phyloP scores from a whole-genome alignment of 176 grass and related monocot species.

The Themeda triandra region DNA sequence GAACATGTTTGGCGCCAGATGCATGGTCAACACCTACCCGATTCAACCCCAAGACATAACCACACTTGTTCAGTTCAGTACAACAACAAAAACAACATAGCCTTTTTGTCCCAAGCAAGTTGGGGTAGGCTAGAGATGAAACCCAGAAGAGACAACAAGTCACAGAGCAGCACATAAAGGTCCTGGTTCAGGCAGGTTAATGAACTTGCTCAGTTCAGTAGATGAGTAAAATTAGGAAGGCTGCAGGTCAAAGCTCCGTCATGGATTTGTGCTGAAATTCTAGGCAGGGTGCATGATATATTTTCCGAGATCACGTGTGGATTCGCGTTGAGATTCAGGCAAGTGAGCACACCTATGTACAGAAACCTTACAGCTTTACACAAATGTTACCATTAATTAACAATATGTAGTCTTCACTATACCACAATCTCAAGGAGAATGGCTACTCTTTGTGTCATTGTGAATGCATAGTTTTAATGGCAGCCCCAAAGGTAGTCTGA shows the following conservation, averaged over 20 bases:
- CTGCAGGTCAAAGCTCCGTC: background rate
- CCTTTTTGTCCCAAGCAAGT: no score
- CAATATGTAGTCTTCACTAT: background rate
- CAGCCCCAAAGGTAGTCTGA: background rate
- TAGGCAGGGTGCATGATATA: background rate
- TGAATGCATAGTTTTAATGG: background rate
- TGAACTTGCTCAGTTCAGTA: background rate
- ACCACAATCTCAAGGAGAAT: background rate
- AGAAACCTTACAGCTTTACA: background rate
- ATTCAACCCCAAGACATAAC: background rate
- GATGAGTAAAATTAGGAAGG: background rate
- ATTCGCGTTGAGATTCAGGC: background rate
- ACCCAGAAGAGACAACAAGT: no score
- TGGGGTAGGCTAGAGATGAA: no score
- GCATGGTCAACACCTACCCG: background rate
- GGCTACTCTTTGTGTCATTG: background rate
- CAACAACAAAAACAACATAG: no score
- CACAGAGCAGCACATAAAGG: no score
- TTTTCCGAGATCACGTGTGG: background rate
- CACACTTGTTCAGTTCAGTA: background rate
- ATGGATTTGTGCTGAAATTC: background rate
- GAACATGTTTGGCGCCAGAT: background rate
- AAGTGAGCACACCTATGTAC: background rate
- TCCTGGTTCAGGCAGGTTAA: no score
- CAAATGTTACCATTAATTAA: background rate